Conservation (phyloP, 306 rosid genomes). For the Quercus ilex region DNA sequence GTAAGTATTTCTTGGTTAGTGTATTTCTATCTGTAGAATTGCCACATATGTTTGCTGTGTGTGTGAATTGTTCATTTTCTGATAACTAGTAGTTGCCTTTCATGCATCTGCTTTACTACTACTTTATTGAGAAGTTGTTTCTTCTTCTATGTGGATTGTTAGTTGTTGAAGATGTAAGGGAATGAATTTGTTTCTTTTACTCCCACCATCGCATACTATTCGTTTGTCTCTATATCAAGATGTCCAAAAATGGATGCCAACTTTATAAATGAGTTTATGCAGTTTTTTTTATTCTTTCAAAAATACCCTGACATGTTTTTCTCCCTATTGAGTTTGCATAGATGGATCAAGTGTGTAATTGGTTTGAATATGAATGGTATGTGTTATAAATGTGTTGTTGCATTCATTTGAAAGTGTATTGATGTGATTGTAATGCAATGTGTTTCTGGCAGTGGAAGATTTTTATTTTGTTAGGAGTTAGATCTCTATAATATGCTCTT, state of each 20-base stretch:
- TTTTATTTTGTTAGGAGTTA: not conserved
- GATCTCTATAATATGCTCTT: not conserved
- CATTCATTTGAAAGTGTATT: not conserved
- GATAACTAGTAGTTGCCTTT: not conserved
- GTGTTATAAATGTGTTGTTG: not conserved
- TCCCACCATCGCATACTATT: not conserved
- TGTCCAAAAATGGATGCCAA: not conserved
- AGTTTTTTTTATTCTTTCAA: not conserved
- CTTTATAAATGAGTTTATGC: not conserved
- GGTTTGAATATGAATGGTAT: not conserved
- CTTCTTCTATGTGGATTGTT: not conserved
- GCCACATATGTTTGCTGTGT: not conserved
- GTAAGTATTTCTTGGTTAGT: conserved; percentile 35
- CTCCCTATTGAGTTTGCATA: not conserved
- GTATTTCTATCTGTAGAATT: not conserved
- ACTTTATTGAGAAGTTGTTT: not conserved
- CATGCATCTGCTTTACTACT: not conserved
- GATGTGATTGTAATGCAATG: not conserved
- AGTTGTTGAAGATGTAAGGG: not conserved
- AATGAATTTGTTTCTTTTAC: not conserved
- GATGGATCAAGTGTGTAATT: not conserved
- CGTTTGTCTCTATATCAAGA: not conserved
- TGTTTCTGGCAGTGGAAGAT: not conserved
- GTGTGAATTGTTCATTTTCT: not conserved
- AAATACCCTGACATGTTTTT: not conserved